Evolutionary conservation across 140 eudicot species (phyloP), one percentile per base, ranked within the genome.

Genomic region (Oenanthe javanica): DNA sequence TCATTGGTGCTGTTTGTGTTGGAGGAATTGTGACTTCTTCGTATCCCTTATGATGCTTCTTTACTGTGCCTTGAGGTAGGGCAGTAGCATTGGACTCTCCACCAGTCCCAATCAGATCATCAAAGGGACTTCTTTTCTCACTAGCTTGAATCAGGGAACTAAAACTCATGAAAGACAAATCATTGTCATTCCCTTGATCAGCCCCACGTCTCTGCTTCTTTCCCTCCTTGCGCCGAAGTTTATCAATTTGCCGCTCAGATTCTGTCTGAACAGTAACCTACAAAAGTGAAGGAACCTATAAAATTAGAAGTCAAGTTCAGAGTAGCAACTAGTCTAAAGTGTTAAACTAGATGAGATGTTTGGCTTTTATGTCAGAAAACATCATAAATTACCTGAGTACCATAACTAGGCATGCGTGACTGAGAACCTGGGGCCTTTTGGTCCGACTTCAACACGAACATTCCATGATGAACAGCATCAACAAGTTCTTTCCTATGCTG

Each of bases 211-310:
- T 92, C 72, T 90, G 85, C 88, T 90, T 91, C 88, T 83, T 92
- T 82, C 93, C 99, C 90, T 95, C 99, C 87, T 95, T 95, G 63
- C 99, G 96, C 75, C 99, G 87, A 82, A 95, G 89, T 95, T 95
- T 95, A 86, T 92, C 99, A 82, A 95, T 84, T 85, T 89, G 99
- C 80, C 80, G 78, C 81, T 87, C 96, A 43, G 95, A 90, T 83
- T 92, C 97, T 64, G 97, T 95, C 88, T 92, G 99, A 63, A 95
- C 93, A 69, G 99, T 95, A 66, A 95, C 99, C 99, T 95, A 84
- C 77, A 70, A 40, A 76, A 59, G 74, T 13, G 43, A 67, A 31
- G 74, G 21, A 5, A 27, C 74, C 11, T 25, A 42, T 67, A 10
- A 75, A 9, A 51, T 46, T 51, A n/a, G 42, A 67, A 48, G 57